These are phyloP conservation scores for Diatrype stigma DNA, from an alignment of 2,329 filamentous ascomycete genomes.

Conservation along the genomic window DNA sequence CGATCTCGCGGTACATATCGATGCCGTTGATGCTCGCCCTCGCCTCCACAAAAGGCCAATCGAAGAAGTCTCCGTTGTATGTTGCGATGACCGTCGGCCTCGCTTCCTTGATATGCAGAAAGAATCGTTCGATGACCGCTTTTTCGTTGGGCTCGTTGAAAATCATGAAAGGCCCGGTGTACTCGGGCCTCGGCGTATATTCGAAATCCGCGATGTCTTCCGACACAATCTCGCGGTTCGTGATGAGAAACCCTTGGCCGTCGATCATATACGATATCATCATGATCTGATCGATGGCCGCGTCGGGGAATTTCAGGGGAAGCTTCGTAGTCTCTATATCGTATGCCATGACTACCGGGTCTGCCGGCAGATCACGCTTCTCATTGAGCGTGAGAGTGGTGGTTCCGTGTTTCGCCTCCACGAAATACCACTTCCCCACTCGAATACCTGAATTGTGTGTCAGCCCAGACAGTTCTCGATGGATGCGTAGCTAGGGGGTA, in stretches of 20 bases:
- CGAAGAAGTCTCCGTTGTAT: conserved; percentile 99
- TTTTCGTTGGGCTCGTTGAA: conserved; percentile 98
- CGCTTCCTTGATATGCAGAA: conserved; percentile 91
- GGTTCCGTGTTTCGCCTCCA: conserved; percentile 88
- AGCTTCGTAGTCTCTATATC: conserved; percentile 98
- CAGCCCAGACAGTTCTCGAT: neutral
- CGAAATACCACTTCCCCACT: conserved; percentile 94
- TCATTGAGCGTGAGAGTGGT: conserved; percentile 81
- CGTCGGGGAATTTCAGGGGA: conserved; percentile 93
- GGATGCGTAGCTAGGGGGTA: no score
- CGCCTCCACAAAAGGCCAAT: conserved; percentile 98
- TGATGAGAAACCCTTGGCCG: conserved; percentile 95
- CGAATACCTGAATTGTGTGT: conserved; percentile 66
- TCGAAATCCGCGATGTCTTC: conserved; percentile 98
- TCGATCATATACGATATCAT: conserved; percentile 99
- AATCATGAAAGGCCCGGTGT: conserved; percentile 91
- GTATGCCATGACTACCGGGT: conserved; percentile 97
- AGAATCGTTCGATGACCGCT: conserved; percentile 82
- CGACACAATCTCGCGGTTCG: conserved; percentile 94
- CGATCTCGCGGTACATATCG: conserved; percentile 98
- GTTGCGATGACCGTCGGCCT: conserved; percentile 95
- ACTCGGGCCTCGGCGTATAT: conserved; percentile 96
- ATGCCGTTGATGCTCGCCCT: conserved; percentile 91
- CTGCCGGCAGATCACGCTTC: conserved; percentile 82
- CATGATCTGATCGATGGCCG: conserved; percentile 94